Evolutionary conservation across 495 filamentous ascomycete species (phyloP).

Genomic region (Lasiosphaeriaceae sp.): DNA sequence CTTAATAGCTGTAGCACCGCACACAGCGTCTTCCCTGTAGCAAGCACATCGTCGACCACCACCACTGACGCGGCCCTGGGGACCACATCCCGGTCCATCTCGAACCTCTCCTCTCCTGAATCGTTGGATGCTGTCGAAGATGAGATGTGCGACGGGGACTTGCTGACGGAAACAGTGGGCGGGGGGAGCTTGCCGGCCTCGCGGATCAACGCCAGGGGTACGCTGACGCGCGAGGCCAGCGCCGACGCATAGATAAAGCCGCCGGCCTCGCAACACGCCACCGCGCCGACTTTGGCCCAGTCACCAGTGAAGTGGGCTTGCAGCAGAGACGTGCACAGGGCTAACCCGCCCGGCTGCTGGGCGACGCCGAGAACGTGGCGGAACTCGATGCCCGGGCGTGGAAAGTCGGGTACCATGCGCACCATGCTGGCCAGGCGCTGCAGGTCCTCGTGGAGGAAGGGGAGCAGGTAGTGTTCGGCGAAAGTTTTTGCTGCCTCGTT

Average conservation of each 20-base stretch:
- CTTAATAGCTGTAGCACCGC: constrained; percentile 49
- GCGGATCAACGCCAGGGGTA: constrained; percentile 53
- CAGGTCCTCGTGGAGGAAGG: constrained; percentile 47
- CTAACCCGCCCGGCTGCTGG: constrained; percentile 51
- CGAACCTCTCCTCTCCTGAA: constrained; percentile 41
- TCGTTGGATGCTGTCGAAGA: constrained; percentile 28
- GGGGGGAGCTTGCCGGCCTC: constrained; percentile 59
- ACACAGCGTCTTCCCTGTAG: constrained; percentile 57
- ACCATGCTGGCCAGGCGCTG: constrained; percentile 52
- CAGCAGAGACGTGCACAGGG: constrained; percentile 53
- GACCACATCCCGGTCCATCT: constrained; percentile 49
- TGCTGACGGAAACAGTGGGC: constrained; percentile 50
- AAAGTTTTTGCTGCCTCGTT: constrained; percentile 38
- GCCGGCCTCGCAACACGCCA: constrained; percentile 56
- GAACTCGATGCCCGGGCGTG: constrained; percentile 50
- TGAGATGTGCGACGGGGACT: constrained; percentile 56
- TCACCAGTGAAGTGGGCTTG: constrained; percentile 44
- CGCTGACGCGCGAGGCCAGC: constrained; percentile 41
- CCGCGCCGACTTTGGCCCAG: constrained; percentile 44
- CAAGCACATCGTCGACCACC: constrained; percentile 63
- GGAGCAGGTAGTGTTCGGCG: constrained; percentile 45
- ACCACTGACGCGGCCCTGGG: constrained; percentile 45
- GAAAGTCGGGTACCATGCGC: constrained; percentile 47
- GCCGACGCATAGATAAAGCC: constrained; percentile 57
- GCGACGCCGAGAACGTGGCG: constrained; percentile 58